These are phyloP conservation scores for Fusarium scirpi DNA, from an alignment of 2,329 filamentous ascomycete species.

Conservation along the genomic window DNA sequence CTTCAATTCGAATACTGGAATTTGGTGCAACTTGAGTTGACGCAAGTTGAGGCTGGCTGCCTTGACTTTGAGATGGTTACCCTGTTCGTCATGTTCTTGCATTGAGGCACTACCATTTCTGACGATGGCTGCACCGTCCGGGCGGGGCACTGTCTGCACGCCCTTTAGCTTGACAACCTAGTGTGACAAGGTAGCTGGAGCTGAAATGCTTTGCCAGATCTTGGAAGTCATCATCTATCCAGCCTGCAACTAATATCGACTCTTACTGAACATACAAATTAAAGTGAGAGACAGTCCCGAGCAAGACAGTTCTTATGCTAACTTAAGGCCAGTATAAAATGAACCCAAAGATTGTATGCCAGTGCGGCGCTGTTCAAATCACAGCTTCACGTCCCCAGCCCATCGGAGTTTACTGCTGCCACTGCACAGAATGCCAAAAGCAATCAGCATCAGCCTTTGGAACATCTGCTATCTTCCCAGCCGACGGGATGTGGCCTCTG, in stretches of 20 bases:
- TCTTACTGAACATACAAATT: background rate
- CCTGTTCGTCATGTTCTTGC: background rate
- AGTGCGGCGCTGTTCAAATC: constrained; percentile 56
- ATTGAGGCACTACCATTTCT: background rate
- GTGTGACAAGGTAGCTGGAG: background rate
- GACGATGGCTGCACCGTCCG: background rate
- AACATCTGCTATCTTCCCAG: constrained; percentile 58
- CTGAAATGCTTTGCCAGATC: background rate
- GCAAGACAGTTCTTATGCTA: background rate
- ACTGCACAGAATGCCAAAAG: constrained; percentile 60
- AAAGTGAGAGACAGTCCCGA: background rate
- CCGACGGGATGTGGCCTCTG: constrained; percentile 57
- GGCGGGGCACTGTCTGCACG: background rate
- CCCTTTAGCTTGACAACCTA: constrained; percentile 19
- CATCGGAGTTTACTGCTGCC: constrained; percentile 57
- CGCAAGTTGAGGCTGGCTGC: background rate
- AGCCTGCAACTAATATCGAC: background rate
- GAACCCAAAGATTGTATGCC: constrained; percentile 51
- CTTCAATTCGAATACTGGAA: constrained; percentile 1
- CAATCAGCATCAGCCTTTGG: constrained; percentile 61
- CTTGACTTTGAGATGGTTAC: background rate
- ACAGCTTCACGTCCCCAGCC: constrained; percentile 52
- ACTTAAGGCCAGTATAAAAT: constrained; percentile 11
- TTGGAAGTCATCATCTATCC: background rate
- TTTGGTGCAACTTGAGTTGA: background rate